Evolutionary conservation across 257 asterid species (phyloP), one percentile per base, ranked within the genome.

Genomic region (Voacanga thouarsii): DNA sequence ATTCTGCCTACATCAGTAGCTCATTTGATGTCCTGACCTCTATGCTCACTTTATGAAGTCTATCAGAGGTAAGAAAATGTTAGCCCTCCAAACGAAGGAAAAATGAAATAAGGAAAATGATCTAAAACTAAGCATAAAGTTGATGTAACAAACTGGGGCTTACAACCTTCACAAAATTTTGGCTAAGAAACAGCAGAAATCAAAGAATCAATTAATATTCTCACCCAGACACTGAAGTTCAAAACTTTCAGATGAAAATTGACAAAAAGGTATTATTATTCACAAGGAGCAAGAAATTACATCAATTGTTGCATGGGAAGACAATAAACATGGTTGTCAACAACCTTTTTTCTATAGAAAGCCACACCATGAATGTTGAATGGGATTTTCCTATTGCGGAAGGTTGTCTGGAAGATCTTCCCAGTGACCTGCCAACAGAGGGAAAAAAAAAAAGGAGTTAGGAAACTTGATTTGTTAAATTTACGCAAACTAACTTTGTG

Each of bases 291-390:
- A 26, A 47, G 2, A 47, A 11, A 11, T 47, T 43, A 63, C 47
- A 47, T 16, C 51, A 21, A 14, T 12, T 4, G 23, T 43, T 45
- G 37, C 21, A 39, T 56, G 37, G 1, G 43, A 14, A 39, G 71
- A 30, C 53, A 55, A 72, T 72, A 76, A 51, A 79, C 50, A 68
- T 43, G 47, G 72, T 78, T 30, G 30, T 33, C 65, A 57, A 60
- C 79, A 78, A 93, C 99, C 98, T 95, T 92, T 91, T 95, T 95
- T 82, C 97, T 90, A 75, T 95, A 95, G 94, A 95, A 91, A 83
- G 99, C 99, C 85, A 95, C 99, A 24, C 99, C 99, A 78, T 95
- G 99, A 71, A 84, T 71, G 83, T 95, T 95, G 79, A 95, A 95
- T 71, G 98, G 98, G 81, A 95, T 90, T 86, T 91, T 93, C 83